These are phyloP conservation scores for Saccharomycopsis guyanensis DNA, from an alignment of 805 yeast species.

Conservation along the genomic window DNA sequence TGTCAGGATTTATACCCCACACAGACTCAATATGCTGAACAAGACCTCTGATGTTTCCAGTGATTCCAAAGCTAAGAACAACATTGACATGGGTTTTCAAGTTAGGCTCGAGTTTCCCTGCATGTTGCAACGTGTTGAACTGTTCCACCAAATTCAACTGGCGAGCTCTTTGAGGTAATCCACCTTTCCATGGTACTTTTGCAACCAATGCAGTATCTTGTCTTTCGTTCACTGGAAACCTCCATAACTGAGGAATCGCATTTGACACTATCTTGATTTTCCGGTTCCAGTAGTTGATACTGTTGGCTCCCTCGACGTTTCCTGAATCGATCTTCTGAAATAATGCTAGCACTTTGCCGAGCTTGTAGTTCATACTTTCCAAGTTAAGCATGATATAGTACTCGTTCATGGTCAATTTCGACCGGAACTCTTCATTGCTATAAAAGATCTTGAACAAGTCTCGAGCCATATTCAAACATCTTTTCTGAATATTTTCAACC, in stretches of 20 bases:
- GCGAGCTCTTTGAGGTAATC: conserved; percentile 6
- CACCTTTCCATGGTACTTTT: conserved; percentile 8
- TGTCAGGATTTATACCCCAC: conserved; percentile 26
- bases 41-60: conserved; percentile 24
- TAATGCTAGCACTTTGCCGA: conserved; percentile 2
- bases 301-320: neutral
- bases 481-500: neutral
- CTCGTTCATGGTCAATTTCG: conserved; percentile 8
- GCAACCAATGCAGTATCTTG: neutral
- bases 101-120: conserved; percentile 22
- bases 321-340: conserved; percentile 1
- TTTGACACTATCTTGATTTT: conserved; percentile 9
- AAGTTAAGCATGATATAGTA: conserved; percentile 1
- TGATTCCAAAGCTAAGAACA: conserved; percentile 26
- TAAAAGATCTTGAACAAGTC: conserved; percentile 9
- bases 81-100: conserved; percentile 24
- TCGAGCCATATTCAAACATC: conserved; percentile 2
- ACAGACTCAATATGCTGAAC: conserved; percentile 23
- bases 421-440: neutral
- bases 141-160: conserved; percentile 21
- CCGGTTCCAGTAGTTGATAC: conserved; percentile 16
- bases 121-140: conserved; percentile 17
- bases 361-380: conserved; percentile 3
- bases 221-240: neutral
- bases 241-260: conserved; percentile 16